phyloP scores from a whole-genome alignment of 441 rosid genomes.

The Daphne laureola region DNA sequence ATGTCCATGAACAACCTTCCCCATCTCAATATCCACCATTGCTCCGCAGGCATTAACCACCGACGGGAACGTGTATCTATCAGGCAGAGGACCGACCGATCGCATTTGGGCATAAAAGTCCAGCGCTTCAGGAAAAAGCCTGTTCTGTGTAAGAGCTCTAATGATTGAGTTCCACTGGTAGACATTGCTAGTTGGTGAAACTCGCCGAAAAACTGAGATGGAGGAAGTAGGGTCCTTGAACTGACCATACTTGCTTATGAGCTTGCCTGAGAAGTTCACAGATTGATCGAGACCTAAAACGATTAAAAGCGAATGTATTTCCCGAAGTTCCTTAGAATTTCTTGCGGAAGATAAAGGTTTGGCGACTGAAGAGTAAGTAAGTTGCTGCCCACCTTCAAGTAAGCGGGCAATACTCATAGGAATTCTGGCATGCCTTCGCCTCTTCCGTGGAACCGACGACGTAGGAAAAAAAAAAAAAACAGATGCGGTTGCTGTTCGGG shows the following conservation, averaged over 20 bases:
- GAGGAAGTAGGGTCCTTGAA: constrained; percentile 36
- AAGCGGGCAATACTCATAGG: constrained; percentile 14
- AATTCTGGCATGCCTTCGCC: constrained; percentile 4
- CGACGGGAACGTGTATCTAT: constrained; percentile 49
- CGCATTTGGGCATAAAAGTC: constrained; percentile 36
- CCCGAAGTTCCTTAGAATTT: constrained; percentile 31
- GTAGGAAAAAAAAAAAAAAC: too few relatives aligned
- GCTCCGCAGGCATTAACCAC: constrained; percentile 56
- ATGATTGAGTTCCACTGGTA: constrained; percentile 65
- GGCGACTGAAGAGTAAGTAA: constrained; percentile 25
- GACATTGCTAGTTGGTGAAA: constrained; percentile 33
- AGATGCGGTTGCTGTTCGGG: too few relatives aligned
- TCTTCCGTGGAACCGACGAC: too few relatives aligned
- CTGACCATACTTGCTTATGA: constrained; percentile 46
- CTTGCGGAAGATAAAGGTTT: constrained; percentile 32
- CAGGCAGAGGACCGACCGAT: constrained; percentile 30
- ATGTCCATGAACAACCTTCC: constrained; percentile 24
- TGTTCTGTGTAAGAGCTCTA: constrained; percentile 47
- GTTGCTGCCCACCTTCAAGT: constrained; percentile 14
- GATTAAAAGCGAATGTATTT: constrained; percentile 38
- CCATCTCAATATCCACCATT: constrained; percentile 25
- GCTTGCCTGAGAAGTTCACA: constrained; percentile 49
- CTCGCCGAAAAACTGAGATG: constrained; percentile 37
- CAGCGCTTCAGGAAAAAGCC: constrained; percentile 35
- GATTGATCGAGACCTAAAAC: constrained; percentile 37